A percentile compares a stretch with the other conserved stretches of the same genome.
Conservation (phyloP, 495 filamentous ascomycete genomes). For the Jackrogersella minutella region DNA sequence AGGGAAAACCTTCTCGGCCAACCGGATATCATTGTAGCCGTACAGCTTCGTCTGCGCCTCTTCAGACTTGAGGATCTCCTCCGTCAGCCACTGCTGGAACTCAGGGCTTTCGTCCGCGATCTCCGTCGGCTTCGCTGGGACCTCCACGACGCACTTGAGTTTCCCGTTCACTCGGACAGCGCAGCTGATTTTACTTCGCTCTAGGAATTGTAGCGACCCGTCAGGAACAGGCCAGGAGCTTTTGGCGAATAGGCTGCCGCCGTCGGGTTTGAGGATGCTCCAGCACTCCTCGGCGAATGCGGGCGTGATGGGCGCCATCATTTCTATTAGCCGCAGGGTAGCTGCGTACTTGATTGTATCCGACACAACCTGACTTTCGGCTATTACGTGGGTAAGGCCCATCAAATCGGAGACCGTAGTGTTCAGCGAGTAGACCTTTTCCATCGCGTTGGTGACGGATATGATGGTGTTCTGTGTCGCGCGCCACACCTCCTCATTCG, state of each 20-base stretch:
- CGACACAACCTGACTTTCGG: slow-evolving; percentile 38
- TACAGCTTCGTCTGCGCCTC: slow-evolving; percentile 60
- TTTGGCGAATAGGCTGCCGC: slow-evolving; percentile 56
- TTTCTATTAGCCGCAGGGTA: slow-evolving; percentile 62
- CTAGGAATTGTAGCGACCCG: slow-evolving; percentile 54
- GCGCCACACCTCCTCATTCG: slow-evolving; percentile 67
- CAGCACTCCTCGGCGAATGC: slow-evolving; percentile 83
- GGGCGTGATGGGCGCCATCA: slow-evolving; percentile 80
- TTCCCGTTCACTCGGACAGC: slow-evolving; percentile 83
- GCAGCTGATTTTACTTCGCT: slow-evolving; percentile 52
- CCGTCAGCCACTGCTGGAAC: slow-evolving; percentile 66
- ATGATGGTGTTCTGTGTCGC: slow-evolving; percentile 70
- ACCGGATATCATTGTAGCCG: slow-evolving; percentile 47
- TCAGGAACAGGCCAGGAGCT: slow-evolving; percentile 57
- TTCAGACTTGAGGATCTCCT: slow-evolving; percentile 51
- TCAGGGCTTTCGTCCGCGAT: slow-evolving; percentile 38
- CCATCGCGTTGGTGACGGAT: slow-evolving; percentile 73
- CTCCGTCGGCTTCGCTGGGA: slow-evolving; percentile 50
- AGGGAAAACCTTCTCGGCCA: slow-evolving; percentile 60
- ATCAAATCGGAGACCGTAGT: slow-evolving; percentile 84
- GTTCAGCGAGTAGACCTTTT: slow-evolving; percentile 76
- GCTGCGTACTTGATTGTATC: slow-evolving; percentile 45
- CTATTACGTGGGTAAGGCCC: slow-evolving; percentile 74
- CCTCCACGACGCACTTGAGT: slow-evolving; percentile 68
- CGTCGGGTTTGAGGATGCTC: slow-evolving; percentile 59